A percentile compares a stretch with the other conserved stretches of the same genome.
phyloP scores from a whole-genome alignment of 768 basidiomycete genomes.

The Kwoniella botswanensis region DNA sequence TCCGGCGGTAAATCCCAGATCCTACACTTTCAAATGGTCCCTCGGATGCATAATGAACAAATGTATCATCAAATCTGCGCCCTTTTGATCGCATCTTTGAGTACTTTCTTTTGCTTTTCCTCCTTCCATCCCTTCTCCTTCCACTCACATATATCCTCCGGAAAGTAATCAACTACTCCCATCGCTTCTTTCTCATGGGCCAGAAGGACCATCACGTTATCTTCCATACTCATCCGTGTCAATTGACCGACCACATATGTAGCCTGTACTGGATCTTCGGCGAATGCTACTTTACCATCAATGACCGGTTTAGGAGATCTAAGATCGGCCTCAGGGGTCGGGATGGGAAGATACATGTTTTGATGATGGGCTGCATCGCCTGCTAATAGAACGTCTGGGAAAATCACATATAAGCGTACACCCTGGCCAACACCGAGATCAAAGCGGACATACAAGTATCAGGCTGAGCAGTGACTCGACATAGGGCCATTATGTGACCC shows the following conservation, averaged over 20 bases:
- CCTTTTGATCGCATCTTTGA: not conserved
- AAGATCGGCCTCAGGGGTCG: conserved; percentile 17
- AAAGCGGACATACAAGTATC: conserved; percentile 30
- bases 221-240: conserved; percentile 34
- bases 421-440: too few relatives aligned
- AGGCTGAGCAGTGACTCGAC: conserved; percentile 34
- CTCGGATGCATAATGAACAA: not conserved
- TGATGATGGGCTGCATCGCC: conserved; percentile 41
- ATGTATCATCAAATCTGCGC: not conserved
- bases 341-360: conserved; percentile 36
- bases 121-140: conserved; percentile 39
- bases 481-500: conserved; percentile 38
- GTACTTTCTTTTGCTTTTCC: conserved; percentile 27
- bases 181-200: conserved; percentile 38
- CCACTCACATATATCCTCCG: conserved; percentile 29
- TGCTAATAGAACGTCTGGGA: conserved; percentile 35
- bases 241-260: conserved; percentile 28
- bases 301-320: conserved; percentile 19
- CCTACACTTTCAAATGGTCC: too few relatives aligned
- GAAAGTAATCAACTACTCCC: conserved; percentile 28
- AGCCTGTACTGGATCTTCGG: conserved; percentile 24
- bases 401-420: not conserved
- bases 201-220: conserved; percentile 44
- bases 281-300: conserved; percentile 21
- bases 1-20: not conserved